Percentiles rank a stretch among this genome's conserved stretches.
These are phyloP conservation scores for Blastobotrys capitulatus DNA, from an alignment of 1,139 yeast species.

Conservation along the genomic window DNA sequence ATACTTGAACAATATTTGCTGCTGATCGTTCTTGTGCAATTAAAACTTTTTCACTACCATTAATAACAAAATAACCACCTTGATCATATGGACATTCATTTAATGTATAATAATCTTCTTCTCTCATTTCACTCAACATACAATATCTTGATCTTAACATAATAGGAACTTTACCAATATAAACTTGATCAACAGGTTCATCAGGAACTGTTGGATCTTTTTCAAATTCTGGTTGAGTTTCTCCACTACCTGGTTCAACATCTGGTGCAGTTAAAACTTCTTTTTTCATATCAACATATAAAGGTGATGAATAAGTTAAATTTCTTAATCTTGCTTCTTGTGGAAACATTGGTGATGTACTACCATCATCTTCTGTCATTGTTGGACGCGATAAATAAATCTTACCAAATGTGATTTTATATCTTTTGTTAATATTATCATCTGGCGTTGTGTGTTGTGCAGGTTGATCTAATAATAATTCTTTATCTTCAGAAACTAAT, in stretches of 20 bases:
- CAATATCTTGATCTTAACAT: constrained; percentile 97
- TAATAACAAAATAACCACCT: constrained; percentile 98
- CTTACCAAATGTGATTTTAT: constrained; percentile 94
- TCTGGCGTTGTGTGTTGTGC: constrained; percentile 94
- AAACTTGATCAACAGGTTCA: constrained; percentile 59
- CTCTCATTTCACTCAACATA: constrained; percentile 87
- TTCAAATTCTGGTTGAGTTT: constrained; percentile 68
- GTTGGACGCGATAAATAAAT: constrained; percentile 95
- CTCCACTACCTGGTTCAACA: constrained; percentile 39
- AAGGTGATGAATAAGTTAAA: constrained; percentile 91
- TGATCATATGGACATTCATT: constrained; percentile 99
- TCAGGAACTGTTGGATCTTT: constrained; percentile 54
- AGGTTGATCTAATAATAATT: constrained; percentile 91
- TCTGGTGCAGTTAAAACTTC: constrained; percentile 82
- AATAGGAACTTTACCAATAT: constrained; percentile 94
- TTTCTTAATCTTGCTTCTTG: constrained; percentile 97
- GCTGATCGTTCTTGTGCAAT: constrained; percentile 99
- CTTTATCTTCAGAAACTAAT: constrained; percentile 92
- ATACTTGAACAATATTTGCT: constrained; percentile 96
- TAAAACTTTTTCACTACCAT: constrained; percentile 96
- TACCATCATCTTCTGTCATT: constrained; percentile 99
- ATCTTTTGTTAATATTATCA: constrained; percentile 85
- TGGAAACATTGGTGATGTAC: constrained; percentile 96
- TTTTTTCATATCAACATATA: constrained; percentile 93
- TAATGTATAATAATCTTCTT: constrained; percentile 87